Base-by-base conservation (phyloP, 164 flowering plant species). In the Paratinospora sagittata region DNA sequence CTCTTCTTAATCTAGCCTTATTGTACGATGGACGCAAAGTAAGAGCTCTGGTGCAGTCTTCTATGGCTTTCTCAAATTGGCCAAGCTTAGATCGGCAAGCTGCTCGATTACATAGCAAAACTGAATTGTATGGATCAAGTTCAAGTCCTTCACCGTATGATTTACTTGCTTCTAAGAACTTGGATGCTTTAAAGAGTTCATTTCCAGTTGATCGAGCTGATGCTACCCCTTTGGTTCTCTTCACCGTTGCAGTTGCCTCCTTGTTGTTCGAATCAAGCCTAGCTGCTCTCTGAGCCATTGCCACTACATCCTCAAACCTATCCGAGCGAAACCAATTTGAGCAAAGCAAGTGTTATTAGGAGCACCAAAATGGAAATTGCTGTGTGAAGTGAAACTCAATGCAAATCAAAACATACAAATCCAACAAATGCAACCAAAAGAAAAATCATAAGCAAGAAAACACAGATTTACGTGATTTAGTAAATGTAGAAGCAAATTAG, bases 1-100 rank as follows among this genome's bases (percentile, higher is more conserved):
- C 99, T 66, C 92, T 76, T 14, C 97, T 72, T 19, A 87, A 78
- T 71, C 94, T 87, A 45, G 98, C 96, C 81, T 92, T 95, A 78
- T 70, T 73, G 74, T 92, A 95, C 30, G 87, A 81, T 24, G 97
- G 96, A 11, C 84, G 87, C 0, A 89, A 69, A 5, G 23, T 67
- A 21, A 95, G 91, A 16, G 98, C 96, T 8, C 66, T 73, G 4
- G 74, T 82, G 79, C 97, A 95, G 73, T 95, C 98, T 55, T 95
- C 96, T 0, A 90, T 43, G 17, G 96, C 94, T 57, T 86, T 88
- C 70, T 90, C 98, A 63, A 74, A 90, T 52, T 88, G 96, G 17
- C 90, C 87, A 8, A 90, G 86, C 78, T 88, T 92, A 9, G 79
- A 82, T 19, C 86, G 80, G 73, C 96, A 91, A 27, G 99, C 92